A percentile compares a stretch with the other conserved stretches of the same genome.
phyloP scores from a whole-genome alignment of 2,329 filamentous ascomycete genomes.

The Pleoardoris graminearum region DNA sequence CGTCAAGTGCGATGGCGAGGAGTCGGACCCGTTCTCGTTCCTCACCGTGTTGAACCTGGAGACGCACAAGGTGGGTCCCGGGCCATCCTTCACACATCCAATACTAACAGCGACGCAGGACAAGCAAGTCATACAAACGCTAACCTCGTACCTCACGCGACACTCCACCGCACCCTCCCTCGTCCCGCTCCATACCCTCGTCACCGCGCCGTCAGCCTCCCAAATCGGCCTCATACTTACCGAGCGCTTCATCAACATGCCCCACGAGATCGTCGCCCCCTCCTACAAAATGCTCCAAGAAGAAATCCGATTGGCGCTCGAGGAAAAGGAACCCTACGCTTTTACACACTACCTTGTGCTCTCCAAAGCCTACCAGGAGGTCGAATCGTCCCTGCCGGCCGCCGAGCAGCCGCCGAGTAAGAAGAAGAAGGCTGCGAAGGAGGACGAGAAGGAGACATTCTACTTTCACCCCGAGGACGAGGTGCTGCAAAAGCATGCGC shows the following conservation, averaged over 20 bases:
- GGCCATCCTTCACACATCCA: neutral
- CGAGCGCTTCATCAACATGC: constrained; percentile 94
- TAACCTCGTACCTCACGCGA: constrained; percentile 70
- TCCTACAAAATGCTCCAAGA: constrained; percentile 94
- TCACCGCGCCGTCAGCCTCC: constrained; percentile 39
- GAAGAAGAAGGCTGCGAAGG: constrained; percentile 49
- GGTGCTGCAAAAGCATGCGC: constrained; percentile 75
- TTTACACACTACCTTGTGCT: constrained; percentile 93
- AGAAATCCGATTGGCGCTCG: constrained; percentile 84
- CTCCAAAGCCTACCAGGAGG: constrained; percentile 90
- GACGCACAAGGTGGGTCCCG: constrained; percentile 63
- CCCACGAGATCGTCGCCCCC: constrained; percentile 86
- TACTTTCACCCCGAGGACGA: constrained; percentile 98
- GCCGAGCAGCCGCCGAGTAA: constrained; percentile 45
- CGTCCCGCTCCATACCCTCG: constrained; percentile 46
- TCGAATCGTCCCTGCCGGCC: constrained; percentile 74
- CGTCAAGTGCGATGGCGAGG: constrained; percentile 95
- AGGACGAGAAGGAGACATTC: constrained; percentile 61
- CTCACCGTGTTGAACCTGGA: constrained; percentile 83
- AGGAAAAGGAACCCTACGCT: constrained; percentile 88
- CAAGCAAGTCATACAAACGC: constrained; percentile 70
- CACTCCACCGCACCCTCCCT: constrained; percentile 61
- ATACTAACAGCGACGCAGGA: constrained; percentile 49
- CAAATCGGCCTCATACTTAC: constrained; percentile 86
- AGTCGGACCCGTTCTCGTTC: constrained; percentile 89